Base-by-base conservation (phyloP, 345 rosid genomes). In the Passiflora organensis region DNA sequence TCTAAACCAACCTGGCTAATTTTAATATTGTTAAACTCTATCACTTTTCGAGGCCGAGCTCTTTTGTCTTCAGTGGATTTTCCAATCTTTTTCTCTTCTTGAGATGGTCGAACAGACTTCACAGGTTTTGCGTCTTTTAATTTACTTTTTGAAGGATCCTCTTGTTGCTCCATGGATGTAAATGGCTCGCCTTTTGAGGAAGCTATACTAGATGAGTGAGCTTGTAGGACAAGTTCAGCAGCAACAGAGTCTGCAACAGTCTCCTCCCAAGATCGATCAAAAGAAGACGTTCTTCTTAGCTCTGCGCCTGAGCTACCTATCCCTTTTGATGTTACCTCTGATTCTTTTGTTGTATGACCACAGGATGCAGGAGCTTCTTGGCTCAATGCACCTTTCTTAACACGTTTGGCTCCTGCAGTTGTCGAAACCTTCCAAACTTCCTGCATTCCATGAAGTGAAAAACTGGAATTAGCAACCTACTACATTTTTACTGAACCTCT, bases 381-480 rank as follows among this genome's bases (percentile, higher is more conserved):
- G 57, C 49, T 58, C 32, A 77, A 71, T 39, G 59, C 63, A 63
- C 88, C 91, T 81, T 89, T 93, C 80, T 87, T 89, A 59, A 77
- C 79, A 61, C 97, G 91, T 67, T 80, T 86, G 37, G 89, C 87
- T 22, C 78, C 81, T 63, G 85, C 89, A 59, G 97, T 84, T 19
- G 96, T 86, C 13, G 99, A 88, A 59, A 89, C 83, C 78, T 83
- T 86, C 99, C 99, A 93, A 59, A 78, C 91, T 74, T 89, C 94
- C 99, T 93, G 86, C 73, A 75, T 47, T 34, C 28, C 60, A 60
- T 25, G 20, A 48, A 57, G 55, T 47, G 41, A 38, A 71, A 38
- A 20, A 62, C 58, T 4, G 53, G 24, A 39, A 28, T 51, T 25
- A 21, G 34, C 58, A 53, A 42, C 22, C 28, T 52, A 17, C 46